Conservation (phyloP, 352 stramenopile genomes). For the Hyaloperonospora brassicae region DNA sequence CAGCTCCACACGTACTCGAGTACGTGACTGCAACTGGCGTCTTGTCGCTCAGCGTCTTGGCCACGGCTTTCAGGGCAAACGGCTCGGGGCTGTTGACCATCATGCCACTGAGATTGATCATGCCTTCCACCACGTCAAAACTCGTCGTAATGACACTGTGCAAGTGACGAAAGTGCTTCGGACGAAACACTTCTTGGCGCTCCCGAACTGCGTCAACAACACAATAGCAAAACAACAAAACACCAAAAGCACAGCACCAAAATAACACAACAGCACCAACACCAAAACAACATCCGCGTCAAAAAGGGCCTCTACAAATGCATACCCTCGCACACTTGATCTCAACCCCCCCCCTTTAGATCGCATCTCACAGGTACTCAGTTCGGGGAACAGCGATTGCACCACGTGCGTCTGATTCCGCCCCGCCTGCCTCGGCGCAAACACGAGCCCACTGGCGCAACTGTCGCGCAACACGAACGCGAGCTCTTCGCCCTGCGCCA, state of each 20-base stretch:
- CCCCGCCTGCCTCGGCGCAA: slow-evolving; percentile 73
- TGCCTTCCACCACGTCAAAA: slow-evolving; percentile 58
- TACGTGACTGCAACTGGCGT: slow-evolving; percentile 72
- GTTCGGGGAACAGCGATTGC: slow-evolving; percentile 62
- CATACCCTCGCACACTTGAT: background rate
- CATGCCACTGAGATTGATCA: slow-evolving; percentile 73
- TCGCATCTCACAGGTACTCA: slow-evolving; percentile 50
- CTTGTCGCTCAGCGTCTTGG: slow-evolving; percentile 56
- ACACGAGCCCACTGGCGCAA: slow-evolving; percentile 69
- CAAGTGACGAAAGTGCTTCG: slow-evolving; percentile 70
- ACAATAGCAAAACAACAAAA: background rate
- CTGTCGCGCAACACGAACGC: slow-evolving; percentile 77
- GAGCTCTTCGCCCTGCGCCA: slow-evolving; percentile 66
- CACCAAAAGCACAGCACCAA: background rate
- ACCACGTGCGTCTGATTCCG: slow-evolving; percentile 72
- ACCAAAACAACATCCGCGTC: too few species aligned
- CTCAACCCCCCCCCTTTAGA: background rate
- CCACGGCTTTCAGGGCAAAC: slow-evolving; percentile 45
- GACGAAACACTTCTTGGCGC: slow-evolving; percentile 56
- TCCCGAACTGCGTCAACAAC: slow-evolving; percentile 35
- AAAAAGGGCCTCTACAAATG: background rate
- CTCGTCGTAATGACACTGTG: slow-evolving; percentile 83
- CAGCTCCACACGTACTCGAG: slow-evolving; percentile 37
- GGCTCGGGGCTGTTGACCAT: slow-evolving; percentile 75
- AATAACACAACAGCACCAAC: too few species aligned